These are phyloP conservation scores for Hypoxylon crocopeplum DNA, from an alignment of 495 filamentous ascomycete genomes.

Conservation along the genomic window DNA sequence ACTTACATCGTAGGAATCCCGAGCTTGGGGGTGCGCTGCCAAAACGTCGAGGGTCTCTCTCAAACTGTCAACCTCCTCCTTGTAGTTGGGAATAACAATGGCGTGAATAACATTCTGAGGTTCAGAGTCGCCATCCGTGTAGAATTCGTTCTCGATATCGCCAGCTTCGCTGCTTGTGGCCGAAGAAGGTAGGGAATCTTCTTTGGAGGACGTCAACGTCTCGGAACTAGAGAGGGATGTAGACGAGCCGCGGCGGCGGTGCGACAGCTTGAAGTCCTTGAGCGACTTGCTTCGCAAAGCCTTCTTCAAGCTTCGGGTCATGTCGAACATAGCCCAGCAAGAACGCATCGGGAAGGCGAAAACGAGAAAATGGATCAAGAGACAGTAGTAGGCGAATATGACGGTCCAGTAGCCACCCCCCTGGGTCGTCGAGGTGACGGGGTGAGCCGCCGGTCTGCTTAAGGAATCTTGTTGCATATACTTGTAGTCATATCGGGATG, in stretches of 20 bases:
- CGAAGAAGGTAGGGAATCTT: constrained; percentile 46
- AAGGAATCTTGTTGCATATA: constrained; percentile 52
- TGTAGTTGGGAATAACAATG: constrained; percentile 74
- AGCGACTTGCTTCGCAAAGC: constrained; percentile 47
- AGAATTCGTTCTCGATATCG: constrained; percentile 51
- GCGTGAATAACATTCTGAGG: constrained; percentile 61
- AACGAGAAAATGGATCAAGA: constrained; percentile 60
- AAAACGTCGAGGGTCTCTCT: constrained; percentile 70
- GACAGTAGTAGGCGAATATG: constrained; percentile 59
- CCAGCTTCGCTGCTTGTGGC: constrained; percentile 56
- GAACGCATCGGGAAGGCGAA: constrained; percentile 61
- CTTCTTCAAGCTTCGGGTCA: constrained; percentile 50
- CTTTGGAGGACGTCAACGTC: constrained; percentile 55
- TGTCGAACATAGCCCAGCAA: constrained; percentile 58
- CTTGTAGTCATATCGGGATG: constrained; percentile 53
- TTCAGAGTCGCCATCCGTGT: constrained; percentile 45
- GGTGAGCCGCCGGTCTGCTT: constrained; percentile 44
- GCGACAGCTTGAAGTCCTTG: constrained; percentile 50
- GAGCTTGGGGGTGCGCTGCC: constrained; percentile 68
- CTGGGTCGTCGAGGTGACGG: constrained; percentile 28
- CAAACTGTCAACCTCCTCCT: constrained; percentile 69
- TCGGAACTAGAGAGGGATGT: constrained; percentile 59
- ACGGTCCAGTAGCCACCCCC: constrained; percentile 48
- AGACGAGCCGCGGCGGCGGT: constrained; percentile 56
- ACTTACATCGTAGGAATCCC: constrained; percentile 70